These are phyloP conservation scores for Annulohypoxylon truncatum DNA, from an alignment of 2,329 filamentous ascomycete species.

Conservation along the genomic window DNA sequence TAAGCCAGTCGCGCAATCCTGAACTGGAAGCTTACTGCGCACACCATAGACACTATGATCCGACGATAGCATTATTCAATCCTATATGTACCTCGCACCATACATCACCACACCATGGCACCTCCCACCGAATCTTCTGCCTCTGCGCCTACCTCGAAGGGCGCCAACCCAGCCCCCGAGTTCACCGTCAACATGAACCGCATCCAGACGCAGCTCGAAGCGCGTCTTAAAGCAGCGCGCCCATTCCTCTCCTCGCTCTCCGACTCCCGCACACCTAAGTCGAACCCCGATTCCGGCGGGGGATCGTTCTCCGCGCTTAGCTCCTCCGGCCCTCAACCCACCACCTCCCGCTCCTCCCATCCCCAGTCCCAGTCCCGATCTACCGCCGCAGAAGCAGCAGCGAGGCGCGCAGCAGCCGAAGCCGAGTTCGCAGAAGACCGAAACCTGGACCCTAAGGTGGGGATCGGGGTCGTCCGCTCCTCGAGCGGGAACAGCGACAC, in stretches of 20 bases:
- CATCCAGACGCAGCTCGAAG: slow-evolving; percentile 46
- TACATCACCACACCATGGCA: slow-evolving; percentile 40
- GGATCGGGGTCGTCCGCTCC: slow-evolving; percentile 34
- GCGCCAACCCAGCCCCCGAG: slow-evolving; percentile 49
- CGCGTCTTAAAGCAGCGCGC: slow-evolving; percentile 33
- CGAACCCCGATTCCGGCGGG: neutral
- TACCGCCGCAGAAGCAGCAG: slow-evolving; percentile 11
- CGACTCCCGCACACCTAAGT: slow-evolving; percentile 13
- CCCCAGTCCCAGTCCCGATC: slow-evolving; percentile 4
- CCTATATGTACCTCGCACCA: neutral
- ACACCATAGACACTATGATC: slow-evolving; percentile 13
- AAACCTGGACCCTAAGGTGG: slow-evolving; percentile 45
- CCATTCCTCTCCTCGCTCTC: slow-evolving; percentile 26
- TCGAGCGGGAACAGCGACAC: slow-evolving; percentile 18
- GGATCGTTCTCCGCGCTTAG: slow-evolving; percentile 35
- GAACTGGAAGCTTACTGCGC: neutral
- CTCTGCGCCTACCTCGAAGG: slow-evolving; percentile 37
- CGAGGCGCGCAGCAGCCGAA: slow-evolving; percentile 33
- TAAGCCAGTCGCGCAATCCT: neutral
- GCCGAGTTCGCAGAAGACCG: slow-evolving; percentile 43
- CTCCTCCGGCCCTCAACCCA: neutral
- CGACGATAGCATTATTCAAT: slow-evolving; percentile 14
- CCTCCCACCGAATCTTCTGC: slow-evolving; percentile 34
- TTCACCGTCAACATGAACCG: slow-evolving; percentile 49
- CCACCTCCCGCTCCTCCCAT: neutral